Base-by-base conservation (phyloP, 352 stramenopile species). In the Elongisporangium undulatum region DNA sequence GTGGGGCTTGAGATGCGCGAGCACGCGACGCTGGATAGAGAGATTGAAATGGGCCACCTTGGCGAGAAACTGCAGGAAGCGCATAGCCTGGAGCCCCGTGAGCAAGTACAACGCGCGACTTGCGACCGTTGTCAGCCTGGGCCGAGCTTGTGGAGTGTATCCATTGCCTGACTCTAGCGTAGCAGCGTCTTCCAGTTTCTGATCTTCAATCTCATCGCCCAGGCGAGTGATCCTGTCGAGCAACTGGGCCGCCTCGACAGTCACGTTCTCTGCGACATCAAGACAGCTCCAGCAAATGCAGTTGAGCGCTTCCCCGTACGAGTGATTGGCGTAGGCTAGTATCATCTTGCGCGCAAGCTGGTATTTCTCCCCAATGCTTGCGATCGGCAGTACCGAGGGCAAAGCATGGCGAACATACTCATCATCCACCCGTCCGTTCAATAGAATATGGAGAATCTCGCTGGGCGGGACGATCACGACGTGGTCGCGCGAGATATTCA, bases 261-360 rank as follows among this genome's bases (percentile, higher is more conserved):
- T 87, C 41, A 89, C 76, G 55, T 76, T 80, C 56, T 90, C 84
- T 3, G 76, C 66, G 17, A 72, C 69, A 56, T 93, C 82, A 51
- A 91, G 66, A 56, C 79, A 90, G 50, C 82, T 91, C 75, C 71
- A 83, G 68, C 78, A 89, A 34, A 90, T 81, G n/a, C 66, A 26
- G 57, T 80, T 87, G 56, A 87, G 71, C 3, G 76, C 75, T 15
- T 89, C 72, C 1, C 79, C 84, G 34, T 89, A 87, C 16, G 64
- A 56, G 0, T 64, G 54, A 29, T 85, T 78, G 12, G 78, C 79
- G 54, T 85, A 91, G 15, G 68, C 74, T 3, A 54, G 51, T 0
- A 89, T 60, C 61, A 91, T 75, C 52, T 80, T 85, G 1, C 65
- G 59, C 0, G 73, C 74, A 15, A 93, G 63, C 2, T 73, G 62